Percentiles rank a stretch among this genome's conserved stretches.
phyloP scores from a whole-genome alignment of 1,284 basidiomycete species.

The Trametes hirsuta region DNA sequence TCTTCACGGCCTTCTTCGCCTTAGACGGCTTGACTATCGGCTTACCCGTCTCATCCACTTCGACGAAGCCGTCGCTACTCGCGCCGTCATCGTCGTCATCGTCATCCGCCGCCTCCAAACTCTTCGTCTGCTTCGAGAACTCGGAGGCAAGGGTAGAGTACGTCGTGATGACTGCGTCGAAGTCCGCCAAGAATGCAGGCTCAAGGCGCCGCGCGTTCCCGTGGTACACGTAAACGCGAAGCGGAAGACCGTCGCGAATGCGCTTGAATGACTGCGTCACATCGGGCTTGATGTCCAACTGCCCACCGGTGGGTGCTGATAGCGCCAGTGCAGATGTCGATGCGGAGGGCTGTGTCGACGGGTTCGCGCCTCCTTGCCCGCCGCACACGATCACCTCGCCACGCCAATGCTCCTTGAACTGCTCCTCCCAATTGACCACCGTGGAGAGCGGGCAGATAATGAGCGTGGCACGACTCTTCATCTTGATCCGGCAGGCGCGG shows the following conservation, averaged over 20 bases:
- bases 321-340: constrained; percentile 20
- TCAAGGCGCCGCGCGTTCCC: constrained; percentile 89
- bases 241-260: constrained; percentile 50
- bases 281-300: constrained; percentile 41
- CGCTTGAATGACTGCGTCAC: constrained; percentile 37
- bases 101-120: constrained; percentile 57
- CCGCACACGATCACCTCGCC: constrained; percentile 83
- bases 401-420: constrained; percentile 94
- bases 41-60: constrained; percentile 73
- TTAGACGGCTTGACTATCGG: constrained; percentile 56
- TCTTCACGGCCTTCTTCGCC: constrained; percentile 66
- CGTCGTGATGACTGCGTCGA: constrained; percentile 97
- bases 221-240: constrained; percentile 95
- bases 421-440: constrained; percentile 98
- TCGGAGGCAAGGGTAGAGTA: constrained; percentile 96
- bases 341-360: constrained; percentile 15
- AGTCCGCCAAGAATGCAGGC: constrained; percentile 83
- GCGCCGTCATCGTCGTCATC: constrained; percentile 72
- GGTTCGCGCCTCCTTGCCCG: constrained; percentile 45
- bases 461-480: constrained; percentile 88
- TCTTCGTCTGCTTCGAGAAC: constrained; percentile 86
- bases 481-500: constrained; percentile 74
- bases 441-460: constrained; percentile 97
- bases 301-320: constrained; percentile 25
- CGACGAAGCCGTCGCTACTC: constrained; percentile 67